A percentile compares a stretch with the other conserved stretches of the same genome.
These are phyloP conservation scores for Myxozyma sirexii DNA, from an alignment of 805 yeast genomes.

Conservation along the genomic window DNA sequence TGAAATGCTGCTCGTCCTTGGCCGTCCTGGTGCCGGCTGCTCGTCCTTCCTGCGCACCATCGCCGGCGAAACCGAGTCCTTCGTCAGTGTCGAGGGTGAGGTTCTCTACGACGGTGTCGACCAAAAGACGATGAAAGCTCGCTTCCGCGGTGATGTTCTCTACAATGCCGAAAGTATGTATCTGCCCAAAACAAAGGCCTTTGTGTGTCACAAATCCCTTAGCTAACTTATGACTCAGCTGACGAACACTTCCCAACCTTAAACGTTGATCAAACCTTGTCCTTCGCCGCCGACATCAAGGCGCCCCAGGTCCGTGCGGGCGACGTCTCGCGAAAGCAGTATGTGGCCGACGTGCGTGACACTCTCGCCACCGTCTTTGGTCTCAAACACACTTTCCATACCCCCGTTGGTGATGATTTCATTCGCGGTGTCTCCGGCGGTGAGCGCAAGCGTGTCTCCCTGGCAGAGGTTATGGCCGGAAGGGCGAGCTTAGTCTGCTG, in stretches of 20 bases:
- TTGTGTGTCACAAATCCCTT: not conserved
- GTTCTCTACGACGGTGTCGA: conserved; percentile 64
- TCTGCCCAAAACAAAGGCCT: no score
- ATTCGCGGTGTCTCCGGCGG: conserved; percentile 65
- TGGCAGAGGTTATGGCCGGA: conserved; percentile 54
- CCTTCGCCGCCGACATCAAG: conserved; percentile 69
- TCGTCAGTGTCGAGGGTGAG: conserved; percentile 57
- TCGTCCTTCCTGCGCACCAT: conserved; percentile 69
- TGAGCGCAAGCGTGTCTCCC: conserved; percentile 59
- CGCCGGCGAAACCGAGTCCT: conserved; percentile 62
- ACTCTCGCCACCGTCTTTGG: conserved; percentile 55
- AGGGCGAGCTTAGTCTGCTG: conserved; percentile 56
- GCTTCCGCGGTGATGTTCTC: conserved; percentile 55
- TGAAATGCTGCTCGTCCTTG: conserved; percentile 69
- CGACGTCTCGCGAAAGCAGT: conserved; percentile 52
- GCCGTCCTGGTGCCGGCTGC: conserved; percentile 80
- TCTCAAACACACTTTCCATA: conserved; percentile 46
- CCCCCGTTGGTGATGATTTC: conserved; percentile 51
- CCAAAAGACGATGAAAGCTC: conserved; percentile 60
- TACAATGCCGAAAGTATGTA: conserved; percentile 37
- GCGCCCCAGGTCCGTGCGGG: conserved; percentile 61
- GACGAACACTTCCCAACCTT: conserved; percentile 78
- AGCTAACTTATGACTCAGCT: not conserved
- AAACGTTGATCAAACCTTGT: conserved; percentile 72
- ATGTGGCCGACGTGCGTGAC: conserved; percentile 78